Evolutionary conservation across 345 rosid species (phyloP).

Genomic region (Angophora floribunda): DNA sequence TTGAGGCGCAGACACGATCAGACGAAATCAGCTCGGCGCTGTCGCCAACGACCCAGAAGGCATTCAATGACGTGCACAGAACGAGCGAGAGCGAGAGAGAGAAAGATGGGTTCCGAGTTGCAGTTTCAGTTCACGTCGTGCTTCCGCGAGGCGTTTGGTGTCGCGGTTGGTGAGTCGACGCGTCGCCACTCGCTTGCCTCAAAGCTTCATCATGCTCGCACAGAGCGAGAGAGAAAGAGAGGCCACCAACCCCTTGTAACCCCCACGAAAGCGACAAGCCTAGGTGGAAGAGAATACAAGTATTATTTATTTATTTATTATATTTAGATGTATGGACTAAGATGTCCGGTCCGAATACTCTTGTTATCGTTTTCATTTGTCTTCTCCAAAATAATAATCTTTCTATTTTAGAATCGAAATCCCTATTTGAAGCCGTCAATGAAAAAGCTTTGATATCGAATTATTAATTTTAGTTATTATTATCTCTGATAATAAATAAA

Average conservation of each 20-base stretch:
- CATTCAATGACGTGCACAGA: not conserved
- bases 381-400: not conserved
- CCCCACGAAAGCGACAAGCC: not conserved
- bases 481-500: too few species aligned
- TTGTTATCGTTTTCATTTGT: not conserved
- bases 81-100: not conserved
- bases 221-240: not conserved
- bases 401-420: not conserved
- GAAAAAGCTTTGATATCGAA: not conserved
- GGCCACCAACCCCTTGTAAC: not conserved
- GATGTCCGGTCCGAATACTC: not conserved
- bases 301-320: not conserved
- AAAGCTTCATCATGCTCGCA: not conserved
- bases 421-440: not conserved
- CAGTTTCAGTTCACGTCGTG: not conserved
- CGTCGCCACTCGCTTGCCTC: not conserved
- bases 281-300: not conserved
- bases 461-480: too few species aligned
- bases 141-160: not conserved
- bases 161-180: not conserved
- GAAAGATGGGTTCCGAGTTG: not conserved
- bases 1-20: not conserved
- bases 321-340: accelerated
- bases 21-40: not conserved
- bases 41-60: not conserved